Base-by-base conservation (phyloP, 2,329 filamentous ascomycete species). In the Diaporthe batatas region DNA sequence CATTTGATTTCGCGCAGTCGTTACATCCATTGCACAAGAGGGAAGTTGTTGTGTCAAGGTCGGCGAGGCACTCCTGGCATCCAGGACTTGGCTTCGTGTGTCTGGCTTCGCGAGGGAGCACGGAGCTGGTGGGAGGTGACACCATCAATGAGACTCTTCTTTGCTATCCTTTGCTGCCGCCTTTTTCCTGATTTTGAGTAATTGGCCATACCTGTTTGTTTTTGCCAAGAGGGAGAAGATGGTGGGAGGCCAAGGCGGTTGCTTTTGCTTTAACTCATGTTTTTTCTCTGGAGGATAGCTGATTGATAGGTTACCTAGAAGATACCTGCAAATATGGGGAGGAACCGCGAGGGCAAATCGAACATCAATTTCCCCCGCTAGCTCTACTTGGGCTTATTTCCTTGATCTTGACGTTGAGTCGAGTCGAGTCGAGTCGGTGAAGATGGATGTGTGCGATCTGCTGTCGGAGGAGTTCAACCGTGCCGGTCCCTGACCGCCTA, bases 241-340 rank as follows among this genome's bases (percentile, higher is more conserved):
- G 21, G 39, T 42, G 32, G 39, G 21, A 29, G 49, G 34, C 25
- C 44, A 29, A 29, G 42, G 57, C 32, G 44, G 51, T 34, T 54
- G 44, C 58, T 70, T 49, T 54, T 62, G 58, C 58, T 42, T 65
- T 36, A 21, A 29, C 21, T 65, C 18, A 44, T 59, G 44, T 51
- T 44, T 39, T 49, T 44, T 53, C 64, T 58, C 64, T 58, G 64
- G 51, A 54, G 39, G 47, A 64, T 49, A 70, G 49, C 58, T 70
- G 71, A 51, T 70, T 58, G 39, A 55, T 65, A 70, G 67, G 57
- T 59, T 49, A 65, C 68, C 67, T 70, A 70, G 69, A 69, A 73
- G 71, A 73, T 73, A 73, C 71, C 71, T 73, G 57, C 67, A 73
- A 59, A 73, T 73, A 70, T 65, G 71, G 51, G 59, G 59, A 23